Evolutionary conservation across 305 asterid species (phyloP), one percentile per base, ranked within the genome.

Genomic region (Rubia peregrina): DNA sequence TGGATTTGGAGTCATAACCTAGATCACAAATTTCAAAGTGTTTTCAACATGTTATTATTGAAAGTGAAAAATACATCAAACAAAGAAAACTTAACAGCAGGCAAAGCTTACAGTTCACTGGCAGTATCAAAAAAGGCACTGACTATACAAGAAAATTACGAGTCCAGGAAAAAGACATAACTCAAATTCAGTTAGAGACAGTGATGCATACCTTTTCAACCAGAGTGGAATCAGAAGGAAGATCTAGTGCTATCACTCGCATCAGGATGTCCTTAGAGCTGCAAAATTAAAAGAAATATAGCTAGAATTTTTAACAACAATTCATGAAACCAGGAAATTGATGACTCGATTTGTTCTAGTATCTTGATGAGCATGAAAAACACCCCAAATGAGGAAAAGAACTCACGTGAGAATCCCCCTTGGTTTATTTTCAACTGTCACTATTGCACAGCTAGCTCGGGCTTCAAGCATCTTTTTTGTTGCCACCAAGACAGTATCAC

Each of bases 1-100:
- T 55, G 99, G 99, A 79, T 88, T 95, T 59, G 96, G 90, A 60
- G 98, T 90, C 97, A 95, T 91, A 77, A 92, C 98, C 99, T 95
- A 75, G 42, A 71, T 69, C 65, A 74, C 69, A 69, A 66, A 36
- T 63, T 68, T 51, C 51, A 49, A 38, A 68, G 36, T 16, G 16
- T n/a, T 44, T 22, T 30, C 38, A 71, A 60, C 55, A 26, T 46
- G 41, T 67, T 41, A 59, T 24, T 64, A 65, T 69, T 41, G 2
- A 46, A 0, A 48, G 22, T 30, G 7, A 61, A 2, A 44, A 46
- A 41, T 9, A 42, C 42, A 65, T 65, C 22, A 22, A 33, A 11
- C 26, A 6, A 7, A 13, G 19, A 33, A 72, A 46, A 17, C 10
- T 14, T 19, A 65, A 65, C 9, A 24, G 46, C 2, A 17, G 38